Evolutionary conservation across 352 stramenopile genomes (phyloP).

Genomic region (Globisporangium ultimum): DNA sequence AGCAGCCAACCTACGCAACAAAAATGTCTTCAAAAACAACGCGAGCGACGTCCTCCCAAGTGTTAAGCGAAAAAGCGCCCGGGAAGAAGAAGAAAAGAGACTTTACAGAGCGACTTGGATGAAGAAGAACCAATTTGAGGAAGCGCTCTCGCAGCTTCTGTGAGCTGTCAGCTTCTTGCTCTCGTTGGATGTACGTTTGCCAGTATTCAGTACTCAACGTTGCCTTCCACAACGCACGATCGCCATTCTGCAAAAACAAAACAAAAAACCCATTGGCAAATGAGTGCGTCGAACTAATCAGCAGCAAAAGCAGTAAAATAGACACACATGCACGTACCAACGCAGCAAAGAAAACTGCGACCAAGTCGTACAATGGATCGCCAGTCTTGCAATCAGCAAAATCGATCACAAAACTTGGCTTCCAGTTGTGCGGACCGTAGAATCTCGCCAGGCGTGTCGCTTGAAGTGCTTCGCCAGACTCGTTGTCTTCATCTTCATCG

Average conservation of each 20-base stretch:
- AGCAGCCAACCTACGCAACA: conserved; percentile 6
- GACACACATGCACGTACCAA: conserved; percentile 40
- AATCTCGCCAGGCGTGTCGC: conserved; percentile 46
- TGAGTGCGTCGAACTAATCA: conserved; percentile 5
- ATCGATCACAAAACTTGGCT: conserved; percentile 74
- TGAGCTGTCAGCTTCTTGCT: conserved; percentile 16
- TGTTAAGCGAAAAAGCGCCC: conserved; percentile 22
- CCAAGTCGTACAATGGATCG: conserved; percentile 84
- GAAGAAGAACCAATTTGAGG: conserved; percentile 67
- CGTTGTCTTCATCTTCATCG: conserved; percentile 24
- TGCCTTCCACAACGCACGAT: conserved; percentile 54
- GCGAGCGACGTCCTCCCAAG: conserved; percentile 66
- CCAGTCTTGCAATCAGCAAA: conserved; percentile 86
- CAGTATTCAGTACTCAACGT: conserved; percentile 65
- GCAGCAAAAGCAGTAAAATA: neutral
- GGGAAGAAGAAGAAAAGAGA: conserved; percentile 74
- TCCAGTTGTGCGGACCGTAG: conserved; percentile 47
- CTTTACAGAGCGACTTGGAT: conserved; percentile 73
- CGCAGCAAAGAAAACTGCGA: conserved; percentile 75
- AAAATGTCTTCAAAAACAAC: conserved; percentile 66
- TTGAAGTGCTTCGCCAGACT: conserved; percentile 22
- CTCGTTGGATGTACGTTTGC: conserved; percentile 59
- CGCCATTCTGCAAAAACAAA: conserved; percentile 58
- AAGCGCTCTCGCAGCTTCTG: conserved; percentile 52
- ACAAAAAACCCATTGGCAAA: neutral